Conservation (phyloP, 1,284 basidiomycete species). For the Apiotrichum gamsii region DNA sequence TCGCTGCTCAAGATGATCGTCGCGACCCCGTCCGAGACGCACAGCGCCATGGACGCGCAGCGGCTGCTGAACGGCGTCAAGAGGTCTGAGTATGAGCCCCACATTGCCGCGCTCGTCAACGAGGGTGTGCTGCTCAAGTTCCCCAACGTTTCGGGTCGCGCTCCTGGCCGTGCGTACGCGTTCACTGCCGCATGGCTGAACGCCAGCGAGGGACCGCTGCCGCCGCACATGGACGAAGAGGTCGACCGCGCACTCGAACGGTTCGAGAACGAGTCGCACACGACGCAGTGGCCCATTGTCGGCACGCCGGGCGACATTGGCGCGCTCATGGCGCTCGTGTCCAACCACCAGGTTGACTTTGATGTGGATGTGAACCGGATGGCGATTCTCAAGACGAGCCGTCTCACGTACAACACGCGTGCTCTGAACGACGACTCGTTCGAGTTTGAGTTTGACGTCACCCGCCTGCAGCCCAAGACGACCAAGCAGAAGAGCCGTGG, state of each 20-base stretch:
- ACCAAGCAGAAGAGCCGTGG: neutral
- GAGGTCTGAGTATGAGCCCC: conserved; percentile 53
- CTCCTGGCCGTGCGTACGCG: conserved; percentile 24
- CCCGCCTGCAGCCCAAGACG: neutral
- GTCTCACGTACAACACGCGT: conserved; percentile 34
- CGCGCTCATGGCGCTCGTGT: conserved; percentile 34
- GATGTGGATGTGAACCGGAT: conserved; percentile 25
- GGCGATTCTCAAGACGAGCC: conserved; percentile 20
- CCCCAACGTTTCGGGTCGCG: neutral
- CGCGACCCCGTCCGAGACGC: conserved; percentile 61
- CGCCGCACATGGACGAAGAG: conserved; percentile 61
- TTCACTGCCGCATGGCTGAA: conserved; percentile 42
- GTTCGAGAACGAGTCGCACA: conserved; percentile 53
- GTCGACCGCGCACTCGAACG: conserved; percentile 54
- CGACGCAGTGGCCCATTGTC: conserved; percentile 29
- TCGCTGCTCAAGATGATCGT: conserved; percentile 59
- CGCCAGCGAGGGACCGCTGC: conserved; percentile 54
- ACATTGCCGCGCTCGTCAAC: conserved; percentile 37
- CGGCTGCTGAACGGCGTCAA: conserved; percentile 57
- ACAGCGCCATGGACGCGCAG: conserved; percentile 57
- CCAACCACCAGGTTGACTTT: conserved; percentile 34
- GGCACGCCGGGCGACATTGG: conserved; percentile 35
- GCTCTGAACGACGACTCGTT: conserved; percentile 35
- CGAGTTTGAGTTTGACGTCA: conserved; percentile 31
- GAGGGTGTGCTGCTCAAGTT: conserved; percentile 30